Conservation (phyloP, 108 stramenopile genomes). For the Nitzschia sp. region DNA sequence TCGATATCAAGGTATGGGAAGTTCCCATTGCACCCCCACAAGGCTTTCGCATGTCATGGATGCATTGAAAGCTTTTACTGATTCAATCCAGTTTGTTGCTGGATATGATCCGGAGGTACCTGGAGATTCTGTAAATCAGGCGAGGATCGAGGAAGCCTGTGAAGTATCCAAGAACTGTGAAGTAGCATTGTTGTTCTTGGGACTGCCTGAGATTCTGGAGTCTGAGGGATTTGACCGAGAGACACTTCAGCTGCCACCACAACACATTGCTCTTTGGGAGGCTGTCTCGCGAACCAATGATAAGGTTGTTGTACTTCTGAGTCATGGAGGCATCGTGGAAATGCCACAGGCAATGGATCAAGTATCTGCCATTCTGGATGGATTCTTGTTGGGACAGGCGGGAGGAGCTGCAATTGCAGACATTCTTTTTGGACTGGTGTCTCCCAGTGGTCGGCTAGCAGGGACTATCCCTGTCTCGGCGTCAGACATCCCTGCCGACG, state of each 20-base stretch:
- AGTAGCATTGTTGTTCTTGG: conserved; percentile 50
- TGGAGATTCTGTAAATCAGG: conserved; percentile 19
- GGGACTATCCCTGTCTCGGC: conserved; percentile 51
- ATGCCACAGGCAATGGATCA: conserved; percentile 35
- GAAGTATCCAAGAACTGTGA: conserved; percentile 27
- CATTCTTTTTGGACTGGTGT: conserved; percentile 58
- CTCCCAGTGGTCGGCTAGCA: conserved; percentile 55
- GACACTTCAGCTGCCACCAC: conserved; percentile 34
- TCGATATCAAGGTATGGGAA: conserved; percentile 58
- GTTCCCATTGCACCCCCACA: conserved; percentile 39
- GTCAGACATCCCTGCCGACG: conserved; percentile 28
- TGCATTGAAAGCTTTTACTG: conserved; percentile 18
- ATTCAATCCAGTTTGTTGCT: conserved; percentile 26
- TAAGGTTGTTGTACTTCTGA: conserved; percentile 53
- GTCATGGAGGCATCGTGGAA: conserved; percentile 48
- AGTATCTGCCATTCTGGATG: conserved; percentile 45
- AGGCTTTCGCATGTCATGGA: conserved; percentile 31
- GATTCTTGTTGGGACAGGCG: conserved; percentile 64
- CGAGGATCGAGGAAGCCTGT: conserved; percentile 37
- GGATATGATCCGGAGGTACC: conserved; percentile 47
- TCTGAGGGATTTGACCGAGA: conserved; percentile 67
- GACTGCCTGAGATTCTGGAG: conserved; percentile 55
- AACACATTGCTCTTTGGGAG: conserved; percentile 47
- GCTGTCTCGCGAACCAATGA: conserved; percentile 23
- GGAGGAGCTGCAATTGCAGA: conserved; percentile 63